Evolutionary conservation across 2,329 filamentous ascomycete species (phyloP).

Genomic region (Pseudogymnoascus sp.): DNA sequence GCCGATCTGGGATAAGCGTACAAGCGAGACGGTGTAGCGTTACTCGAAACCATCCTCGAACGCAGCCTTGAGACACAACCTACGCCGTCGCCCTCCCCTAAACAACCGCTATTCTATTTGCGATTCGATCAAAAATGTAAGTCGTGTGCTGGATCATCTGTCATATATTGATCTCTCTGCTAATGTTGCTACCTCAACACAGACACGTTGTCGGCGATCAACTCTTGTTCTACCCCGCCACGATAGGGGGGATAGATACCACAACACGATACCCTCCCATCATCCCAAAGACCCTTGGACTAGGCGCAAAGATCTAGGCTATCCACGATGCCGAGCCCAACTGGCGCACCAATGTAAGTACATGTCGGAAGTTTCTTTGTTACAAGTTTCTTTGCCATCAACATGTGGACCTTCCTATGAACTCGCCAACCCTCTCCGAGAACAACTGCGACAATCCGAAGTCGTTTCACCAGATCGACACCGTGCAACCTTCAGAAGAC

Average conservation of each 20-base stretch:
- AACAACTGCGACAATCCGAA: not conserved
- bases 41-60: conserved; percentile 8
- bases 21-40: conserved; percentile 8
- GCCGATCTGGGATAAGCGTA: conserved; percentile 5
- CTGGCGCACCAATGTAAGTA: conserved; percentile 4
- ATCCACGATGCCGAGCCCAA: conserved; percentile 2
- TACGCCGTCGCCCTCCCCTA: not conserved
- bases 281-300: conserved; percentile 2
- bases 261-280: not conserved
- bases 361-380: not conserved
- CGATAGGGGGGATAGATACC: conserved; percentile 9
- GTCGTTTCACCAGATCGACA: not conserved
- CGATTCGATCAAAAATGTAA: not conserved
- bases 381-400: not conserved
- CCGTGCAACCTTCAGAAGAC: not conserved
- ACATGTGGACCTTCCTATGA: not conserved
- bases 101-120: not conserved
- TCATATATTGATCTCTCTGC: not conserved
- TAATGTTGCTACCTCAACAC: not conserved
- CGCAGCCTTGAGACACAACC: conserved; percentile 1
- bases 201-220: conserved; percentile 9
- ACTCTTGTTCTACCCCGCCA: conserved; percentile 4
- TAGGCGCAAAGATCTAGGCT: not conserved
- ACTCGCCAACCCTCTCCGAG: not conserved
- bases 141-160: not conserved